These are phyloP conservation scores for Hondaea fermentalgiana DNA, from an alignment of 108 stramenopile species.

Conservation along the genomic window DNA sequence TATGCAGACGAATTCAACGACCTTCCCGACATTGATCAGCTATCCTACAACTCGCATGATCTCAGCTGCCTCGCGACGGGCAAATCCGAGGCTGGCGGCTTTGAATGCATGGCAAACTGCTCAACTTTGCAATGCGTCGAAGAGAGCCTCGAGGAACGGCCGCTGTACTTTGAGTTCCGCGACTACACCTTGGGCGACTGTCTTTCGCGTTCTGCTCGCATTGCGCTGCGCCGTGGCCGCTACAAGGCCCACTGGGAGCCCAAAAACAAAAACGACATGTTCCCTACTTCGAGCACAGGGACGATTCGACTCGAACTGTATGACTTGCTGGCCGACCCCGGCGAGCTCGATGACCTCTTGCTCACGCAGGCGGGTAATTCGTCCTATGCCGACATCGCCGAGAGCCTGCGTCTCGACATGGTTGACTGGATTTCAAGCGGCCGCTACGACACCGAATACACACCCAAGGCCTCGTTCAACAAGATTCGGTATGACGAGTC, in stretches of 20 bases:
- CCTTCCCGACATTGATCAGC: not conserved
- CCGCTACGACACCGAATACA: not conserved
- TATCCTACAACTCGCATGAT: not conserved
- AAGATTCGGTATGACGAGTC: not conserved
- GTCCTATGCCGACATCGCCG: not conserved
- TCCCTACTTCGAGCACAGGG: not conserved
- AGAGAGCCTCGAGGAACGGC: not conserved
- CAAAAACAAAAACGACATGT: conserved; percentile 12
- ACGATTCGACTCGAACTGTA: not conserved
- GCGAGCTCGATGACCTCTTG: not conserved
- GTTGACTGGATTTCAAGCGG: not conserved
- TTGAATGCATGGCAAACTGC: not conserved
- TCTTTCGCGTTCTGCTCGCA: not conserved
- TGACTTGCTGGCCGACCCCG: not conserved
- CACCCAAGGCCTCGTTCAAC: not conserved
- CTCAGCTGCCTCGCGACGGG: not conserved
- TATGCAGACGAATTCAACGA: not conserved
- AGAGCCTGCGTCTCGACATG: not conserved
- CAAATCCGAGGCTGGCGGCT: not conserved
- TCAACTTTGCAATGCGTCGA: not conserved
- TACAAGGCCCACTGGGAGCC: not conserved
- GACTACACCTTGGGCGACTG: not conserved
- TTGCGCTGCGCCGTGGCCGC: not conserved
- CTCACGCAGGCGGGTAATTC: not conserved
- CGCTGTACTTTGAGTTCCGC: not conserved